phyloP scores from a whole-genome alignment of 2,329 filamentous ascomycete genomes.

The Exophiala dermatitidis region DNA sequence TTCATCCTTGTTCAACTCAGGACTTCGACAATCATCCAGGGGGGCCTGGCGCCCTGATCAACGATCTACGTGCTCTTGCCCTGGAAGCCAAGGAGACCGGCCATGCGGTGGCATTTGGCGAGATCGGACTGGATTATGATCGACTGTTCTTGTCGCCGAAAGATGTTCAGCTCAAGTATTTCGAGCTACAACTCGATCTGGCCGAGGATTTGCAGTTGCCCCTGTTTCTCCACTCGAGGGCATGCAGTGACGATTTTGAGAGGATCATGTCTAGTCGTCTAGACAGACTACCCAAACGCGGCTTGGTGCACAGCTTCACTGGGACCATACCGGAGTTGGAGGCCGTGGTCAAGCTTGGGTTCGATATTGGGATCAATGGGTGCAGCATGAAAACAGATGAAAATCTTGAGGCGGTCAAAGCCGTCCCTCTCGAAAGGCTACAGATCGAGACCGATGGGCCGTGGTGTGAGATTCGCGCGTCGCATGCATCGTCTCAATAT shows the following conservation, averaged over 20 bases:
- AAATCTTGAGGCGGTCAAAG: conserved; percentile 76
- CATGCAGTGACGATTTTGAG: conserved; percentile 80
- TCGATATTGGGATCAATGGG: conserved; percentile 92
- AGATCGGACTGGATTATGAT: conserved; percentile 96
- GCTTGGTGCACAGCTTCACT: conserved; percentile 92
- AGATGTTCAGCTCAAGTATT: conserved; percentile 74
- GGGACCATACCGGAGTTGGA: conserved; percentile 79
- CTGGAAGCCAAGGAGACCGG: conserved; percentile 49
- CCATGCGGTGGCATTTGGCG: conserved; percentile 74
- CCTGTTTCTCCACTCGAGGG: conserved; percentile 85
- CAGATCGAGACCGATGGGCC: conserved; percentile 97
- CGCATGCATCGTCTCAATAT: conserved; percentile 75
- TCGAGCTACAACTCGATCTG: conserved; percentile 72
- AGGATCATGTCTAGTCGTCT: conserved; percentile 57
- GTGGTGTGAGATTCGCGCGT: conserved; percentile 89
- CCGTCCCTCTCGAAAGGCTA: conserved; percentile 68
- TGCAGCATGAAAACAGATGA: conserved; percentile 93
- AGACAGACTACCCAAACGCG: conserved; percentile 62
- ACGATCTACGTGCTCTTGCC: conserved; percentile 60
- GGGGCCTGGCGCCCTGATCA: conserved; percentile 39
- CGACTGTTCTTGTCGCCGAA: conserved; percentile 74
- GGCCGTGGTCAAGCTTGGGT: conserved; percentile 67
- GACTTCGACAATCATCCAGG: conserved; percentile 60
- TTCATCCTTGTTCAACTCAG: conserved; percentile 83
- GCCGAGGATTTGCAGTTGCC: conserved; percentile 72